Percentiles rank a stretch among this genome's conserved stretches.
These are phyloP conservation scores for Podaxis carcinomalis DNA, from an alignment of 768 basidiomycete genomes.

Conservation along the genomic window DNA sequence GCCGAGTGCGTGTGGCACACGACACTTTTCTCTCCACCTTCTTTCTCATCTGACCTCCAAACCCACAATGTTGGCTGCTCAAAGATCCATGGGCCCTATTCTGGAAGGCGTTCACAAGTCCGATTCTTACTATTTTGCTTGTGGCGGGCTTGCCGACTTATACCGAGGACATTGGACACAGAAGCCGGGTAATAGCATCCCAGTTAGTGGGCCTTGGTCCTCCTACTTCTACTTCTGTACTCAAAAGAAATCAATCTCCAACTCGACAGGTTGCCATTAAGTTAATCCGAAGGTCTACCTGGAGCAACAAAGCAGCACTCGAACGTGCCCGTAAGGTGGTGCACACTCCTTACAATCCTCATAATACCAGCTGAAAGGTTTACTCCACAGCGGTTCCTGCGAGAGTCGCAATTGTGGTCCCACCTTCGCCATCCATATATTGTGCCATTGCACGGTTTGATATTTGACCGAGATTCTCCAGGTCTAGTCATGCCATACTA, in stretches of 20 bases:
- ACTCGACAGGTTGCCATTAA: slow-evolving; percentile 12
- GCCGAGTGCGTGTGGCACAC: too few species aligned
- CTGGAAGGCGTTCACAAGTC: slow-evolving; percentile 4
- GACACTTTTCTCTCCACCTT: too few species aligned
- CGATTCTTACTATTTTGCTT: slow-evolving; percentile 12
- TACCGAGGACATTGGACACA: slow-evolving; percentile 13
- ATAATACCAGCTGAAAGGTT: background rate
- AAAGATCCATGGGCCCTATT: background rate
- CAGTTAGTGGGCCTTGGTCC: background rate
- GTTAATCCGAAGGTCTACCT: slow-evolving; percentile 3
- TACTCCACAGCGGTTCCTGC: slow-evolving; percentile 10
- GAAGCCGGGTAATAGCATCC: background rate
- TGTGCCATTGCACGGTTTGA: slow-evolving; percentile 15
- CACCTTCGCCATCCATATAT: slow-evolving; percentile 10
- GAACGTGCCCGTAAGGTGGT: background rate
- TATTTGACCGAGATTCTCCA: slow-evolving; percentile 12
- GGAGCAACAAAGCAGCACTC: background rate
- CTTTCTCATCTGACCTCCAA: too few species aligned
- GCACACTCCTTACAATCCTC: background rate
- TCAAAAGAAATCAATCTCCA: background rate
- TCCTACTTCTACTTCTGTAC: too few species aligned
- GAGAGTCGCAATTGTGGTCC: slow-evolving; percentile 14
- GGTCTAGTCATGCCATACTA: slow-evolving; percentile 16
- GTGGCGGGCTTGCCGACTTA: slow-evolving; percentile 15
- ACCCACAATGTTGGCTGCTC: too few species aligned